Evolutionary conservation across 2,329 filamentous ascomycete genomes (phyloP), one percentile per base, ranked within the genome.

Genomic region (Ciborinia camelliae): DNA sequence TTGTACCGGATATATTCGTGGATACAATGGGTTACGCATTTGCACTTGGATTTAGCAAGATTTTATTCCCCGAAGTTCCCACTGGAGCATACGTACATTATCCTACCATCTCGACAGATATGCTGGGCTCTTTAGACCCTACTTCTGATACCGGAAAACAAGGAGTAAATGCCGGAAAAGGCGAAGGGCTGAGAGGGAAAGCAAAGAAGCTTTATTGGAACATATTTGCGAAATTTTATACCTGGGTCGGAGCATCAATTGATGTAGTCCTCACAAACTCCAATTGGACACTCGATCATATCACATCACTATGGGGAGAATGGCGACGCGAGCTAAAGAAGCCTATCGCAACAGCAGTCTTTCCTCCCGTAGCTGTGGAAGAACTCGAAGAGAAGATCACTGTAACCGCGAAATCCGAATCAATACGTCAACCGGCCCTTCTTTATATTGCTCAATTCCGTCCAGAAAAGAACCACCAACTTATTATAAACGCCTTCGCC

Each of bases 11-110:
- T 76, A 84, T 98, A 61, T 97, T 98, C 75, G 83, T 99, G 71
- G 95, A 99, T 75, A 99, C 95, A 2, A 97, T 99, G 93, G 95
- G 95, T 68, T 99, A 97, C 74, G 92, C 94, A 32, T 99, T 98
- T 75, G 85, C 90, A 0, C 84, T 97, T 14, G 92, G 91, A 10
- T 81, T 97, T 3, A 90, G 84, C 76, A 95, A 92, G 74, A 84
- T 90, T 68, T 81, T 98, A 30, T 98, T 98, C 74, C 89, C 85
- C 0, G 77, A 79, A 43, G 84, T 97, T 1, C 91, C 94, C 0
- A 97, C 92, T 0, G 92, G 86, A 53, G 93, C 95, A 61, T 99
- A 99, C 75, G 93, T 98, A 1, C 95, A 99, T 79, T 99, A 98
- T 75, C 95, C 95, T 0, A 98, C 94, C 64, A 99, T 99, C 62